phyloP scores from a whole-genome alignment of 176 grass and related monocot genomes.

The Raddia distichophylla region DNA sequence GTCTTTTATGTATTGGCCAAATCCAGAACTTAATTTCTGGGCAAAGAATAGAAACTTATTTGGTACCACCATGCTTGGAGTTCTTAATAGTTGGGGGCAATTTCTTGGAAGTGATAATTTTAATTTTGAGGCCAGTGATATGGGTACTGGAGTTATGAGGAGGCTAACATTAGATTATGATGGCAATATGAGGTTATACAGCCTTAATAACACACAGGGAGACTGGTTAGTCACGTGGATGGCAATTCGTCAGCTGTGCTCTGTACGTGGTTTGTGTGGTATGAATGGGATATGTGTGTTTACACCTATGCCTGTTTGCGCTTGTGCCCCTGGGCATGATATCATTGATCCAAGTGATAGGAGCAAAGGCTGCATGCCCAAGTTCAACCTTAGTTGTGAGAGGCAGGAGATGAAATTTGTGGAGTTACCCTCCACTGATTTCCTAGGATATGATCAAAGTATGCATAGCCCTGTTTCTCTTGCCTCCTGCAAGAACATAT shows the following conservation, averaged over 20 bases:
- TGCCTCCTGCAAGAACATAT: conserved; percentile 21
- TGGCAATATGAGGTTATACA: conserved; percentile 57
- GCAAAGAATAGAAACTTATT: conserved; percentile 10
- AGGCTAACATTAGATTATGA: conserved; percentile 54
- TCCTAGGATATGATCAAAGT: conserved; percentile 37
- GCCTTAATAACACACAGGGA: background rate
- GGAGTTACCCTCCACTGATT: conserved; percentile 25
- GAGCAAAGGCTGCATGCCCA: conserved; percentile 54
- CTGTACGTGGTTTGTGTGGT: conserved; percentile 52
- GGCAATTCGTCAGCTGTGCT: conserved; percentile 30
- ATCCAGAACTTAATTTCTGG: conserved; percentile 11
- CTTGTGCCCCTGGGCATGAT: conserved; percentile 54
- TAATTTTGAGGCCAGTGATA: conserved; percentile 39
- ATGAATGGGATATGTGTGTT: conserved; percentile 58
- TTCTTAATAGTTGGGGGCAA: conserved; percentile 27
- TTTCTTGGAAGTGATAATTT: conserved; percentile 39
- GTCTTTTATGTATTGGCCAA: conserved; percentile 60
- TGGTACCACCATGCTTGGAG: background rate
- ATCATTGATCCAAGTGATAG: conserved; percentile 46
- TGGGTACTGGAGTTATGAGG: conserved; percentile 39
- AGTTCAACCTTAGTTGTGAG: conserved; percentile 29
- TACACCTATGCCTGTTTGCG: conserved; percentile 32
- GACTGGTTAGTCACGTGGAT: conserved; percentile 59
- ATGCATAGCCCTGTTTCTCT: background rate
- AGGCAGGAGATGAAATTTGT: conserved; percentile 38